Evolutionary conservation across 2,329 filamentous ascomycete genomes (phyloP).

Genomic region (Beauveria pseudobassiana): DNA sequence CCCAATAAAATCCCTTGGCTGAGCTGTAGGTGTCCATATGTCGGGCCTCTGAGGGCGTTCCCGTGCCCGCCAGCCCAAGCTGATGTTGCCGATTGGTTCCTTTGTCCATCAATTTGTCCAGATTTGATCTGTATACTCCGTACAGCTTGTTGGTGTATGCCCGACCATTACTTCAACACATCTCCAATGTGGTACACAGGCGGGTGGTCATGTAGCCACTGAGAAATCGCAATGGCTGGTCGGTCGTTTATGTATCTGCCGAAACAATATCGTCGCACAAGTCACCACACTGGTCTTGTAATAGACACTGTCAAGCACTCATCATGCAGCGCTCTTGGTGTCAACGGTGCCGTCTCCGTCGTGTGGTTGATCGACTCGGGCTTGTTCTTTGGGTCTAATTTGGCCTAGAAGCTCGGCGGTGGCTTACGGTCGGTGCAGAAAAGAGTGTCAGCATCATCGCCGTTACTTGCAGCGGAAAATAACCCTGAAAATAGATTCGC

Average conservation of each 20-base stretch:
- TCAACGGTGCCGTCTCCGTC: neutral
- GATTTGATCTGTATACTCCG: neutral
- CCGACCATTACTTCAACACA: neutral
- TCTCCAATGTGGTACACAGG: neutral
- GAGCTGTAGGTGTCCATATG: neutral
- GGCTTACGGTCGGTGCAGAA: neutral
- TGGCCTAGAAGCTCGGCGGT: neutral
- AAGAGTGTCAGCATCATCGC: conserved; percentile 8
- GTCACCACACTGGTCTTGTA: neutral
- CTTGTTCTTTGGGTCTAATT: neutral
- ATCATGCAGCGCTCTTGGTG: neutral
- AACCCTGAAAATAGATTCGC: neutral
- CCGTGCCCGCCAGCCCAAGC: neutral
- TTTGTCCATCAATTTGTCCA: neutral
- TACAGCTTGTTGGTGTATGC: neutral
- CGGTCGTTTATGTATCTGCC: neutral
- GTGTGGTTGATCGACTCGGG: neutral
- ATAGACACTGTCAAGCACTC: neutral
- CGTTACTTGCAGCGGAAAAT: neutral
- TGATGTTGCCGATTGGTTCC: neutral
- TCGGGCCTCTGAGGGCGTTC: neutral
- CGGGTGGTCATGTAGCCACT: no score
- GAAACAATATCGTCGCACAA: neutral
- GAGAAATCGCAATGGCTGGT: neutral
- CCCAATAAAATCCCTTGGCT: neutral